Base-by-base conservation (phyloP, 805 yeast species). In the Nakazawaea sp. region DNA sequence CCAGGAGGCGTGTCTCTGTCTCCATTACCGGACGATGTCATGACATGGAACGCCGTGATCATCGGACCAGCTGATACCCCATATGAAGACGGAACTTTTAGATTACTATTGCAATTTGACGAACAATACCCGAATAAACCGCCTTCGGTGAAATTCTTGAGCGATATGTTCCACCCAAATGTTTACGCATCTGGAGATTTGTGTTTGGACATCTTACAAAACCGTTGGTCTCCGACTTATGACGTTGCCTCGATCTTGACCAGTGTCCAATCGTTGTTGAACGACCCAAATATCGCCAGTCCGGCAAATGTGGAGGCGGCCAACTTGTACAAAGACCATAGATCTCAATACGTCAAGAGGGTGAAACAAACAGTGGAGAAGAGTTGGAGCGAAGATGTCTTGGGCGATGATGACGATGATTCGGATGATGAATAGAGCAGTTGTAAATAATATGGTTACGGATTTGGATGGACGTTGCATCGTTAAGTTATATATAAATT, bases 221-320 rank as follows among this genome's bases (percentile, higher is more conserved):
- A 90, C 64, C 72, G 97, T 56, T 92, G 98, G 98, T 83, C 95
- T 18, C 98, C 98, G 10, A 92, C 98, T 1, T 92, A 90, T 55
- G 98, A 92, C 54, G 98, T 92, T 27, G 88, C 96, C 9, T 87
- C 96, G 10, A 90, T 92, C 40, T 68, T 92, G 49, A 92, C 98
- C 1, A 85, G 96, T 19, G 79, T 92, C 41, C 98, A 92, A 58
- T 80, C 89, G 40, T 70, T 92, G 45, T 68, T 92, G 49, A 92
- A 92, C 60, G 98, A 92, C 56, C 98, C 98, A 13, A 92, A 92
- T 56, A 94, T 89, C 33, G 79, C 89, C 36, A 84, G 96, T 18
- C 98, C 98, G 1, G 98, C 98, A 2, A 92, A 92, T 51, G 97
- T 86, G 5, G 98, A 92, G 59, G 97, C 97, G 4, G 96, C 98